Conservation (phyloP, 2,329 filamentous ascomycete species). For the Fusarium veterinarium region DNA sequence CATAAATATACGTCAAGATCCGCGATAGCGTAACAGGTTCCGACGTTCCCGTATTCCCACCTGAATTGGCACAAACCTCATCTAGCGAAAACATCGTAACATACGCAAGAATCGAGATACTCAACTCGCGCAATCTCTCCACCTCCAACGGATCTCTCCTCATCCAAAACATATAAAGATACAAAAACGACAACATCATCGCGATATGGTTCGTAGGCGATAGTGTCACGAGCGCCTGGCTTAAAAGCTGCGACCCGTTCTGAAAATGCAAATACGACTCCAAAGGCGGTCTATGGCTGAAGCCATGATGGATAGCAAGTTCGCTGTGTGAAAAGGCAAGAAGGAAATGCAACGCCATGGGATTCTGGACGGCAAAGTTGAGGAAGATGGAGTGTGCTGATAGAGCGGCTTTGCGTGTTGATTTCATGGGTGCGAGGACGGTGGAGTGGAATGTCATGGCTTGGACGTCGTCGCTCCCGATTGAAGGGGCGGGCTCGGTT, state of each 20-base stretch:
- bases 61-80: conserved; percentile 3
- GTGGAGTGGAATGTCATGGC: conserved; percentile 20
- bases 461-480: conserved; percentile 12
- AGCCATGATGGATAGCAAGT: conserved; percentile 1
- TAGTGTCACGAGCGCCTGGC: not conserved
- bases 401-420: not conserved
- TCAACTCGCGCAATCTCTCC: not conserved
- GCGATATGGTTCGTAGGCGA: not conserved
- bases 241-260: not conserved
- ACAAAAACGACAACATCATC: conserved; percentile 18
- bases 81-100: conserved; percentile 2
- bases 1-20: conserved; percentile 12
- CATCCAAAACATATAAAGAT: conserved; percentile 20
- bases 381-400: conserved; percentile 18
- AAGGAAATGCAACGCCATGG: conserved; percentile 8
- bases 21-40: not conserved
- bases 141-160: not conserved
- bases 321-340: conserved; percentile 9
- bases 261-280: conserved; percentile 11
- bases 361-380: conserved; percentile 12
- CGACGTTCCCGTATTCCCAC: not conserved
- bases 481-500: conserved; percentile 2
- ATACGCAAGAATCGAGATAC: not conserved
- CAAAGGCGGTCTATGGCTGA: not conserved
- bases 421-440: conserved; percentile 16